Evolutionary conservation across 441 rosid genomes (phyloP).

Genomic region (Adansonia madagascariensis): DNA sequence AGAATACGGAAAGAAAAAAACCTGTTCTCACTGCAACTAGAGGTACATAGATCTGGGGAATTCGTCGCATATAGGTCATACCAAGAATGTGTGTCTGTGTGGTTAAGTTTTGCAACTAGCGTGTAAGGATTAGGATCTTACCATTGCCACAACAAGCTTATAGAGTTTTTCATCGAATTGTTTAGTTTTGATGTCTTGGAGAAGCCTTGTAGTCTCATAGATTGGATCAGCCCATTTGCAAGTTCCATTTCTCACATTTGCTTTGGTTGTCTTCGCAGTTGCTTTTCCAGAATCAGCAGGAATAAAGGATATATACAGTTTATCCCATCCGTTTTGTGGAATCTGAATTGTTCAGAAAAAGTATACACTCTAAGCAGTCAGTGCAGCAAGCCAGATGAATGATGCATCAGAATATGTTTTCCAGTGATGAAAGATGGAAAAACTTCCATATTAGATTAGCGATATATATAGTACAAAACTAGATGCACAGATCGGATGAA

Average conservation of each 20-base stretch:
- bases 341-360: conserved; percentile 48
- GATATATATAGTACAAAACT: not conserved
- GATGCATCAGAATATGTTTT: conserved; percentile 10
- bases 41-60: conserved; percentile 18
- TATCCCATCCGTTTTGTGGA: conserved; percentile 98
- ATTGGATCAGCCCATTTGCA: conserved; percentile 99
- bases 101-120: conserved; percentile 13
- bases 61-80: not conserved
- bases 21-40: conserved; percentile 1
- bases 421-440: conserved; percentile 11
- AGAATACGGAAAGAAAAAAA: conserved; percentile 15
- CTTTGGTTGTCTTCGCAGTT: conserved; percentile 92
- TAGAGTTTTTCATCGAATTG: conserved; percentile 85
- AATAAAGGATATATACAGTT: conserved; percentile 84
- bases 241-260: conserved; percentile 93
- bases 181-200: conserved; percentile 83
- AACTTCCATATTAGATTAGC: not conserved
- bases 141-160: conserved; percentile 89
- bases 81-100: conserved; percentile 3
- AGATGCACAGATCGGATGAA: not conserved
- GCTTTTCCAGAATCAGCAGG: conserved; percentile 94
- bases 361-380: conserved; percentile 7
- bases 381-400: conserved; percentile 5
- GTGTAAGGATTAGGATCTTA: conserved; percentile 34
- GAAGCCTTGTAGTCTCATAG: conserved; percentile 95